Conservation (phyloP, 495 filamentous ascomycete genomes). For the Lasiosphaeria miniovina region DNA sequence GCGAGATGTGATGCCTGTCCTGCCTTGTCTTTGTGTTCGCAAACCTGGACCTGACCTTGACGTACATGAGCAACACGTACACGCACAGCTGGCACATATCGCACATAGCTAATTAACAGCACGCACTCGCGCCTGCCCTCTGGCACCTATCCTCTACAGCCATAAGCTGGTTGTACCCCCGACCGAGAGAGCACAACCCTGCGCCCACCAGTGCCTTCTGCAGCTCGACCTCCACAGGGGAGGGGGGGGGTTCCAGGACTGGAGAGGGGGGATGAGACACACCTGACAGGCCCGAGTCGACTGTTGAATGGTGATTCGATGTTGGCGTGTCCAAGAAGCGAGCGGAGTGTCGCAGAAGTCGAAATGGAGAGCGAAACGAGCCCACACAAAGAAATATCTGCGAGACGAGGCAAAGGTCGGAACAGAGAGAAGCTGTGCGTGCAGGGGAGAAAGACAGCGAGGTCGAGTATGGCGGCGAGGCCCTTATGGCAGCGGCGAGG, state of each 20-base stretch:
- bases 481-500: too few relatives aligned
- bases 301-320: not conserved
- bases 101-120: not conserved
- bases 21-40: conserved; percentile 10
- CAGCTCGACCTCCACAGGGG: not conserved
- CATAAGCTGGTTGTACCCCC: not conserved
- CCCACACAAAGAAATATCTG: too few relatives aligned
- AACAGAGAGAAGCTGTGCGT: too few relatives aligned
- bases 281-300: conserved; percentile 15
- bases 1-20: conserved; percentile 4
- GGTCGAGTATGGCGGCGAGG: too few relatives aligned
- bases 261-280: conserved; percentile 8
- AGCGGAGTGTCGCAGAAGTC: not conserved
- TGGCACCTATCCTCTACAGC: not conserved
- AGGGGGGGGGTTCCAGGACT: not conserved
- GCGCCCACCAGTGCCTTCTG: not conserved
- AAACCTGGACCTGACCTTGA: conserved; percentile 12
- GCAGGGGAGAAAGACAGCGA: too few relatives aligned
- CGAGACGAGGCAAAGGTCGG: too few relatives aligned
- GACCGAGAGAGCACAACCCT: not conserved
- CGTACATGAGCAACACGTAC: conserved; percentile 14
- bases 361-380: not conserved
- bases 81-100: conserved; percentile 1
- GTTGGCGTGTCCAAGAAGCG: not conserved
- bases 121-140: conserved; percentile 1